Conservation (phyloP, 2,329 filamentous ascomycete genomes). For the Monilinia fructigena region DNA sequence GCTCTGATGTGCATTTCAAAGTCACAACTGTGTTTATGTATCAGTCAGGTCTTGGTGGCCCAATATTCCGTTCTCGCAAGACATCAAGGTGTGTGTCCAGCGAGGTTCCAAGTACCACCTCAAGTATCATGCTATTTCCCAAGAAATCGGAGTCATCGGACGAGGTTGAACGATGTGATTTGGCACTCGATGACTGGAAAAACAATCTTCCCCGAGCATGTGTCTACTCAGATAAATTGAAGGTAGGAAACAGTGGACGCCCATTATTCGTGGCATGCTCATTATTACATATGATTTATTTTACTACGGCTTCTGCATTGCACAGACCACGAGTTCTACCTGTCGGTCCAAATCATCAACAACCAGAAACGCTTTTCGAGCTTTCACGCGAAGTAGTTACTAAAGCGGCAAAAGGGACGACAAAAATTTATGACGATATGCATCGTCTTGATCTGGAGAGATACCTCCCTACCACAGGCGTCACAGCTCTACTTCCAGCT, state of each 20-base stretch:
- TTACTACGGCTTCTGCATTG: slow-evolving; percentile 85
- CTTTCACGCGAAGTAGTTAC: slow-evolving; percentile 80
- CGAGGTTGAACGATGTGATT: slow-evolving; percentile 75
- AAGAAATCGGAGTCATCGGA: slow-evolving; percentile 81
- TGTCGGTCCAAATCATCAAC: slow-evolving; percentile 53
- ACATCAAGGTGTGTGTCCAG: slow-evolving; percentile 74
- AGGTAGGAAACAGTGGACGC: slow-evolving; percentile 57
- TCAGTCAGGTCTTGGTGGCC: slow-evolving; percentile 83
- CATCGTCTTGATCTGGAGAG: slow-evolving; percentile 70
- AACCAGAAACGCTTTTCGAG: slow-evolving; percentile 70
- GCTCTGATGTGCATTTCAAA: slow-evolving; percentile 90
- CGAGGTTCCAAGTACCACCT: slow-evolving; percentile 66
- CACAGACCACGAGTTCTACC: slow-evolving; percentile 90
- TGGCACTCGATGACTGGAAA: slow-evolving; percentile 76
- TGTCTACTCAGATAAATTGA: slow-evolving; percentile 60
- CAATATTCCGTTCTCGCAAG: slow-evolving; percentile 91
- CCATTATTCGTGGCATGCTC: slow-evolving; percentile 70
- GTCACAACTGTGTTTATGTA: slow-evolving; percentile 82
- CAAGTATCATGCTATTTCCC: slow-evolving; percentile 84
- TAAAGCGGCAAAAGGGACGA: slow-evolving; percentile 81
- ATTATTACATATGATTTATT: slow-evolving; percentile 91
- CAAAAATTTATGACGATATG: slow-evolving; percentile 75
- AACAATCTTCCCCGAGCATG: slow-evolving; percentile 69
- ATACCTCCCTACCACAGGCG: slow-evolving; percentile 83
- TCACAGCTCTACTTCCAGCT: slow-evolving; percentile 85